Evolutionary conservation across 2,329 filamentous ascomycete species (phyloP).

Genomic region (Metarhizium robertsii): DNA sequence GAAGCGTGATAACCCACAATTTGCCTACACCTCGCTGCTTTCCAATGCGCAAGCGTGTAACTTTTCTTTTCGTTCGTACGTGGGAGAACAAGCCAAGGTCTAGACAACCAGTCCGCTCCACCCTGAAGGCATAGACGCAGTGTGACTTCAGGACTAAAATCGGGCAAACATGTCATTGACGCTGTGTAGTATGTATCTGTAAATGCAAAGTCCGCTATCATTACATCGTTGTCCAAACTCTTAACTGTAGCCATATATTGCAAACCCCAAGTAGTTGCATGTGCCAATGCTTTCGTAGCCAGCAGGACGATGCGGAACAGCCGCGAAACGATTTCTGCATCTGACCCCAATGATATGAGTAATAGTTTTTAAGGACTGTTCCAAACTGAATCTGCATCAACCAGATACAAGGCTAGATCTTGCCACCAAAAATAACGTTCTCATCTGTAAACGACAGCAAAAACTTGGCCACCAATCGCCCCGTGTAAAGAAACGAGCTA

Average conservation of each 20-base stretch:
- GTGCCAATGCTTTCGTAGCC: no score
- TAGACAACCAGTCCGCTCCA: conserved; percentile 62
- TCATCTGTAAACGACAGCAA: conserved; percentile 45
- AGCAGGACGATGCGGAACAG: not conserved
- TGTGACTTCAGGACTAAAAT: conserved; percentile 56
- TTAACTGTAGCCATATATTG: not conserved
- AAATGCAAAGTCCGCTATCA: not conserved
- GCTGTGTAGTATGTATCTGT: not conserved
- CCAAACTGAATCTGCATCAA: not conserved
- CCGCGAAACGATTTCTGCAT: not conserved
- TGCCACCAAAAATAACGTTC: conserved; percentile 34
- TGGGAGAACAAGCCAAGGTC: conserved; percentile 55
- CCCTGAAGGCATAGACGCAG: conserved; percentile 48
- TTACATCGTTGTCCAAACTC: not conserved
- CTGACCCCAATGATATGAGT: not conserved
- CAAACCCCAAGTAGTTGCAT: not conserved
- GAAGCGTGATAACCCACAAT: conserved; percentile 34
- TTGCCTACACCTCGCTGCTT: conserved; percentile 52
- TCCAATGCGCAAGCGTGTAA: conserved; percentile 49
- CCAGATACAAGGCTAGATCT: conserved; percentile 8
- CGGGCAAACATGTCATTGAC: conserved; percentile 43
- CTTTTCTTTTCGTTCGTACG: conserved; percentile 49
- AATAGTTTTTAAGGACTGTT: not conserved
- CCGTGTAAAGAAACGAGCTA: conserved; percentile 40
- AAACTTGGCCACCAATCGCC: conserved; percentile 43